These are phyloP conservation scores for Tricholomella constricta DNA, from an alignment of 768 basidiomycete genomes.

Conservation along the genomic window DNA sequence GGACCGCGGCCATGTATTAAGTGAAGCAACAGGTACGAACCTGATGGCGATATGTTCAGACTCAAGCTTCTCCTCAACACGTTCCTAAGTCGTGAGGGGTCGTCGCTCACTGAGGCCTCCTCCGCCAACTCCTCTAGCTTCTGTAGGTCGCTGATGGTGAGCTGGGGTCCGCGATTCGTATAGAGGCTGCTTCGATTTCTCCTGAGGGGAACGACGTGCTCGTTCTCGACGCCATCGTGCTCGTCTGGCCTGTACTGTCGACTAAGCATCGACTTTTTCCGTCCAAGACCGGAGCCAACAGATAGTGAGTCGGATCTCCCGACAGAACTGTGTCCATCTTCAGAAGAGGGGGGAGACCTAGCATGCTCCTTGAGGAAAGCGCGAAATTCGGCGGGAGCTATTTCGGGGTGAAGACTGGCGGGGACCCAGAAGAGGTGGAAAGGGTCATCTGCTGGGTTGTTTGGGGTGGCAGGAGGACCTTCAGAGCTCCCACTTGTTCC, in stretches of 20 bases:
- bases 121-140: conserved; percentile 91
- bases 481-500: conserved; percentile 21
- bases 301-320: conserved; percentile 47
- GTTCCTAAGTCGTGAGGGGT: conserved; percentile 77
- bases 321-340: conserved; percentile 39
- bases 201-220: conserved; percentile 63
- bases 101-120: conserved; percentile 81
- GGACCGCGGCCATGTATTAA: conserved; percentile 12
- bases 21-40: conserved; percentile 49
- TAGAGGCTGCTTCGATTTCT: conserved; percentile 70
- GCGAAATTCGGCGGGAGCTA: conserved; percentile 94
- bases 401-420: conserved; percentile 93
- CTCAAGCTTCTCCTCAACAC: conserved; percentile 86
- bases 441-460: conserved; percentile 66
- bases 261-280: conserved; percentile 93
- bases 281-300: conserved; percentile 57
- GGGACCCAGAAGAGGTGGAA: conserved; percentile 98
- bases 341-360: conserved; percentile 55
- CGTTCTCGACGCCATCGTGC: conserved; percentile 75
- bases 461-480: conserved; percentile 28
- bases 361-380: conserved; percentile 95
- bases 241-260: conserved; percentile 87
- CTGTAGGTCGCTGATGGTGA: conserved; percentile 94
- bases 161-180: conserved; percentile 72
- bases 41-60: conserved; percentile 81